Evolutionary conservation across 164 flowering plant genomes (phyloP), one percentile per base, ranked within the genome.

Genomic region (Paratinospora sagittata): DNA sequence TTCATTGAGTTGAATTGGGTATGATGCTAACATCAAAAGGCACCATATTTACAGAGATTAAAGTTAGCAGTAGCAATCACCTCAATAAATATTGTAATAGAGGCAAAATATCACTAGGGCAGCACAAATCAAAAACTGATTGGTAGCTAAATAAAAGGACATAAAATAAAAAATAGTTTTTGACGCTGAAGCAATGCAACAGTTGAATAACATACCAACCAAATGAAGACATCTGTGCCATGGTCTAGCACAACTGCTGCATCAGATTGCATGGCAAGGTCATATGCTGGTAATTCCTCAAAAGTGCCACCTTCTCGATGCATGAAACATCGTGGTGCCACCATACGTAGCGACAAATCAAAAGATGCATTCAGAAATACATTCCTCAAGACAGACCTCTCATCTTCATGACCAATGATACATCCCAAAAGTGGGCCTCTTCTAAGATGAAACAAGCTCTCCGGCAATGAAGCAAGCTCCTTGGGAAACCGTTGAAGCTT

Each of bases 181-280:
- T 34, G 27, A 10, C 45, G 19, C 8, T 26, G 57, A 61, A 45
- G 8, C 8, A 69, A 24, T 30, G 60, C 3, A 1, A 16, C 0
- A 30, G 63, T 78, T 73, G 57, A 67, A 27, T 71, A n/a, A 67
- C 96, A 63, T 87, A 96, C 99, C 98, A 93, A 66, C 98, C 99
- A 96, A 83, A 96, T 93, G 84, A 93, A 96, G 85, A 96, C 89
- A 84, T 93, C 97, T 27, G 99, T 96, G 36, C 99, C 99, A 82
- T 96, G 98, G 77, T 96, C 99, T 76, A 96, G 98, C 75, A 96
- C 97, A 64, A 93, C 97, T 60, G 99, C 99, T 16, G 89, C 81
- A 88, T 91, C 97, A 74, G 97, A 89, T 80, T 95, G 99, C 99
- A 95, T 91, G n/a, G 89, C 91, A 65, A 95, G 96, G 77, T 95